A percentile compares a stretch with the other conserved stretches of the same genome.
Conservation (phyloP, 2,329 filamentous ascomycete species). For the Fusarium praegraminearum region DNA sequence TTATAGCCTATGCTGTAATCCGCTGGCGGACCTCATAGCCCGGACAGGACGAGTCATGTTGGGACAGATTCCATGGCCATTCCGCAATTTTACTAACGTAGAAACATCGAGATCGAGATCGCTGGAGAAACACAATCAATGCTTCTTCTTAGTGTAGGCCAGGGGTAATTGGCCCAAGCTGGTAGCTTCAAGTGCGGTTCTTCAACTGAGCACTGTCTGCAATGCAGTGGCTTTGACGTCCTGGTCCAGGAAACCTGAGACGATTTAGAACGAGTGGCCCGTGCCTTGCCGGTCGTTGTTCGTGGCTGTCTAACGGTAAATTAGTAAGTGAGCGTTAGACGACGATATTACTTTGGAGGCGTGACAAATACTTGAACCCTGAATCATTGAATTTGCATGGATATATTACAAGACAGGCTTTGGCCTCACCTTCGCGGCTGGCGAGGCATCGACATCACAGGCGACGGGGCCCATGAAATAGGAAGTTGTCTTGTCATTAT, state of each 20-base stretch:
- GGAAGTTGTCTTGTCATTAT: neutral
- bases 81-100: constrained; percentile 10
- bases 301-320: constrained; percentile 3
- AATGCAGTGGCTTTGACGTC: constrained; percentile 7
- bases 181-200: constrained; percentile 6
- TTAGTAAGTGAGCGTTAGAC: neutral
- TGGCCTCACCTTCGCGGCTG: neutral
- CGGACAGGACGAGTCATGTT: constrained; percentile 13
- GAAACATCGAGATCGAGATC: constrained; percentile 27
- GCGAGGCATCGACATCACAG: neutral
- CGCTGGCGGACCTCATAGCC: constrained; percentile 2
- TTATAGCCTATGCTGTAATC: constrained; percentile 11
- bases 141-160: constrained; percentile 11
- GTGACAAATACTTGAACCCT: constrained; percentile 5
- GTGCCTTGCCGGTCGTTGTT: constrained; percentile 21
- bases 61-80: constrained; percentile 14
- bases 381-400: neutral
- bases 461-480: neutral
- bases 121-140: constrained; percentile 13
- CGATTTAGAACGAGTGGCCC: constrained; percentile 31
- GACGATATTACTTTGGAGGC: neutral
- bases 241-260: constrained; percentile 22
- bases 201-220: constrained; percentile 15
- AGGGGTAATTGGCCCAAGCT: constrained; percentile 18
- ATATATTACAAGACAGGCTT: neutral